Percentiles rank a stretch among this genome's conserved stretches.
Conservation (phyloP, 768 basidiomycete species). For the Boletus sp. region DNA sequence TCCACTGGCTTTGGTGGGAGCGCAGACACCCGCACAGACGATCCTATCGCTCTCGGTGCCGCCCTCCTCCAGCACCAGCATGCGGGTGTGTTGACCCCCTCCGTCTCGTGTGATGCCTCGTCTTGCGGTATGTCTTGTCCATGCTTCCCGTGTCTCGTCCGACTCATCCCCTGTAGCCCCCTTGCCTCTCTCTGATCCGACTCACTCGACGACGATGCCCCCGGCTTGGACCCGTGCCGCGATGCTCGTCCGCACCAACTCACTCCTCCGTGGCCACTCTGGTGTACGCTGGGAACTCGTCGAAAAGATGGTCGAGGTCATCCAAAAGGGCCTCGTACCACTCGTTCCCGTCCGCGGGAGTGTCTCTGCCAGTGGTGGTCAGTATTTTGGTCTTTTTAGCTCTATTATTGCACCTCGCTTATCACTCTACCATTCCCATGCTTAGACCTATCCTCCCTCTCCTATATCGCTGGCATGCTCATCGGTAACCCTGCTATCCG, state of each 20-base stretch:
- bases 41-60: constrained; percentile 69
- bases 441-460: constrained; percentile 72
- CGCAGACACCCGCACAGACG: constrained; percentile 79
- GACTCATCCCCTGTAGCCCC: constrained; percentile 13
- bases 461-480: constrained; percentile 79
- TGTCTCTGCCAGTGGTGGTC: constrained; percentile 81
- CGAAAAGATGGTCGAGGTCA: constrained; percentile 71
- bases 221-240: constrained; percentile 87
- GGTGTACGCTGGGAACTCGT: constrained; percentile 81
- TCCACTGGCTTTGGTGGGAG: constrained; percentile 87
- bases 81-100: constrained; percentile 62
- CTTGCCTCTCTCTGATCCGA: constrained; percentile 70
- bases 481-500: constrained; percentile 79
- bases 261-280: constrained; percentile 84
- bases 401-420: neutral
- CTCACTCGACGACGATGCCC: constrained; percentile 72
- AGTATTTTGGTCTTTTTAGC: constrained; percentile 3
- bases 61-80: constrained; percentile 89
- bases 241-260: constrained; percentile 85
- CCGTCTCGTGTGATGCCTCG: constrained; percentile 19
- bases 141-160: no score
- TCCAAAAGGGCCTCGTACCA: constrained; percentile 71
- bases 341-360: constrained; percentile 82
- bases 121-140: constrained; percentile 2
- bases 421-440: constrained; percentile 1